Percentiles rank a stretch among this genome's conserved stretches.
phyloP scores from a whole-genome alignment of 352 stramenopile species.

The Globisporangium iwayamae region DNA sequence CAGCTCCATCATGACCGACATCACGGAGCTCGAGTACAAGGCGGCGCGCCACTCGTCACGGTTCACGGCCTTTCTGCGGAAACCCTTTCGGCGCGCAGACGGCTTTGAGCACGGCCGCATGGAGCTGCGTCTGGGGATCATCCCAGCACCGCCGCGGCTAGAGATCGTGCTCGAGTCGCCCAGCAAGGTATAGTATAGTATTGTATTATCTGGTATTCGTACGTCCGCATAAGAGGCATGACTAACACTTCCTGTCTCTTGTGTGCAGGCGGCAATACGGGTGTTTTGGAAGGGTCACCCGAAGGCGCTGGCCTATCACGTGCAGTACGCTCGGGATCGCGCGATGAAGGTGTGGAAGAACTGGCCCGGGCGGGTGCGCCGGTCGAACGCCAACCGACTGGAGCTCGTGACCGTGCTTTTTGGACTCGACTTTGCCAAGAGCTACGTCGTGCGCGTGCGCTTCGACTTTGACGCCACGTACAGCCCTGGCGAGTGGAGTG shows the following conservation, averaged over 20 bases:
- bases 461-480: constrained; percentile 57
- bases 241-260: not conserved
- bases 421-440: constrained; percentile 70
- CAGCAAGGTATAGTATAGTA: constrained; percentile 30
- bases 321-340: constrained; percentile 72
- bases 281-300: constrained; percentile 54
- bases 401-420: constrained; percentile 65
- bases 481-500: constrained; percentile 56
- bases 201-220: not conserved
- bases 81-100: constrained; percentile 63
- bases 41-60: constrained; percentile 50
- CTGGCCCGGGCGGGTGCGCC: constrained; percentile 49
- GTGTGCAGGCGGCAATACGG: constrained; percentile 51
- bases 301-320: constrained; percentile 49
- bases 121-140: constrained; percentile 38
- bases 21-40: constrained; percentile 46
- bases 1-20: constrained; percentile 62
- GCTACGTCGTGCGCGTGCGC: constrained; percentile 67
- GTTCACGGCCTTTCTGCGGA: constrained; percentile 59
- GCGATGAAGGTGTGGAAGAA: constrained; percentile 81
- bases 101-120: constrained; percentile 39
- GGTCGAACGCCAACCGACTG: constrained; percentile 40
- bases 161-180: constrained; percentile 51
- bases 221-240: not conserved
- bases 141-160: constrained; percentile 40